Base-by-base conservation (phyloP, 1,139 yeast genomes). In the Debaryomyces sp. region DNA sequence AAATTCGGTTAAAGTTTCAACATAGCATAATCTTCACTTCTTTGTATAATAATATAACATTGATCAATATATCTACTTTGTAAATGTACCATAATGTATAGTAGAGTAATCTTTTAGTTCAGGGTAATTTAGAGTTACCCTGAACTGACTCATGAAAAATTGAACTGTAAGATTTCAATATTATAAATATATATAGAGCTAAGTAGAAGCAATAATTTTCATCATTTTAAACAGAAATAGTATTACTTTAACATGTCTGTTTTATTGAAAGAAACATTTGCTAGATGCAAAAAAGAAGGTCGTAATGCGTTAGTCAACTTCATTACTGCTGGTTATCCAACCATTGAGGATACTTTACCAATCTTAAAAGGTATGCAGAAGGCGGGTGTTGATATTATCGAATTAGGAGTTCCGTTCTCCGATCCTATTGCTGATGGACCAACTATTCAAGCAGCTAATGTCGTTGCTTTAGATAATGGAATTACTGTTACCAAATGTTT, bases 391-490 rank as follows among this genome's bases (percentile, higher is more conserved):
- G 99, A 94, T 65, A 81, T 94, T 54, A 89, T 94, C 57, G 99
- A 94, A 72, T 74, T 94, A 45, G 99, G 99, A 53, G 75, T 95
- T 63, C 99, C 99, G 39, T 94, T 94, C 67, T 87, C 97, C n/a
- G 99, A 94, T 66, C 99, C 99, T 39, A 90, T 94, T 62, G 99
- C 98, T 38, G 99, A 94, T 67, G 99, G 99, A 42, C 96, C 98
- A 35, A 90, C 96, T 13, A 94, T 94, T 60, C 99, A 94, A 70
- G 83, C 76, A 34, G 90, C 98, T 36, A 92, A 92, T 70, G 81
- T 81, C 32, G 75, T 71, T 21, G 95, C 99, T 10, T 78, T 94
- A 56, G 78, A 81, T 29, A 91, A 94, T 59, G 96, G 96, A 12
- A 82, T 91, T 51, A 85, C 91, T 27, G 85, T 90, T 51, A 64